A percentile compares a stretch with the other conserved stretches of the same genome.
These are phyloP conservation scores for Chloris gayana DNA, from an alignment of 176 grass and related monocot species.

Conservation along the genomic window DNA sequence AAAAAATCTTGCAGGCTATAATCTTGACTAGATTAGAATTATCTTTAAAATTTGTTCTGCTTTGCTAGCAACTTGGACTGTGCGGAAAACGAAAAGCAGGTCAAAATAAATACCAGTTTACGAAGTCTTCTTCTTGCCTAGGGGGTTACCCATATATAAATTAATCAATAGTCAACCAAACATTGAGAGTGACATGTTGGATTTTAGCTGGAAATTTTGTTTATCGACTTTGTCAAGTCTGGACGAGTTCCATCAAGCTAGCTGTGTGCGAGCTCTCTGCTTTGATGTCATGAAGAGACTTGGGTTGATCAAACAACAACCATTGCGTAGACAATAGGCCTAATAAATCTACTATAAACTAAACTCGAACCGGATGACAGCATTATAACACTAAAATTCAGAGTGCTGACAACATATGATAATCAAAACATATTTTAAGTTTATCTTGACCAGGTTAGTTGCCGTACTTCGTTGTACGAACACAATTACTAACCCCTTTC, in stretches of 20 bases:
- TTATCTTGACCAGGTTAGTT: slow-evolving; percentile 11
- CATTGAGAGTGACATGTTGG: background rate
- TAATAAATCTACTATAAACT: background rate
- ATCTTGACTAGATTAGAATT: slow-evolving; percentile 10
- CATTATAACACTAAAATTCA: background rate
- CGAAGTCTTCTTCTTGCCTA: background rate
- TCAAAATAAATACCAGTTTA: slow-evolving; percentile 2
- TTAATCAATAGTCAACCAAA: slow-evolving; percentile 16
- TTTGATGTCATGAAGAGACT: background rate
- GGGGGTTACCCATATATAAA: background rate
- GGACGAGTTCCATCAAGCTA: background rate
- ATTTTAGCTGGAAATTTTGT: background rate
- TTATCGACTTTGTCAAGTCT: background rate
- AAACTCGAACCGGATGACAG: slow-evolving; percentile 13
- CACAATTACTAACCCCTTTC: background rate
- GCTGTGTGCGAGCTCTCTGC: background rate
- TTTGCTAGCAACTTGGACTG: background rate
- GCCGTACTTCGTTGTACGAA: slow-evolving; percentile 21
- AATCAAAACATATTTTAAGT: background rate
- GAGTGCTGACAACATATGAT: background rate
- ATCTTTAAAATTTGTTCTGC: slow-evolving; percentile 1
- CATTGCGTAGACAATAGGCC: background rate
- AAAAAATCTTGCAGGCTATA: background rate
- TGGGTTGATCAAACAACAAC: background rate
- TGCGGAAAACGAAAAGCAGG: background rate